A percentile compares a stretch with the other conserved stretches of the same genome.
Evolutionary conservation across 1,139 yeast genomes (phyloP).

Genomic region (Candida gigantensis): DNA sequence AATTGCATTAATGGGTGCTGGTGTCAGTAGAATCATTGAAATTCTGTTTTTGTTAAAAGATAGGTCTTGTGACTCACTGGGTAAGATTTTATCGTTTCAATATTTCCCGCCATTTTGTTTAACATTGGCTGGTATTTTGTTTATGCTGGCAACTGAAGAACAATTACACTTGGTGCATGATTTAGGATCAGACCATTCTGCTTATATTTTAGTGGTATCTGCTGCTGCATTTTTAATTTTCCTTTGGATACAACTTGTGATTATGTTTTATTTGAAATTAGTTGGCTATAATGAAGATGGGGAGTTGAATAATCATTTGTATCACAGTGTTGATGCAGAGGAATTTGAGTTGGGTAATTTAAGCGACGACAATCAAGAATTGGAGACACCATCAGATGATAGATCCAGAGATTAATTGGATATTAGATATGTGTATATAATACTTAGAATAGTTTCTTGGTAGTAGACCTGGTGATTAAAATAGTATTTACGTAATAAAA

Average conservation of each 20-base stretch:
- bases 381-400: conserved; percentile 1
- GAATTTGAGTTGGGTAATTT: conserved; percentile 40
- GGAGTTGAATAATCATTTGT: conserved; percentile 17
- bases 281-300: conserved; percentile 49
- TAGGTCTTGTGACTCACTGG: conserved; percentile 45
- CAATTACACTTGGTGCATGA: conserved; percentile 71
- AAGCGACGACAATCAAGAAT: conserved; percentile 21
- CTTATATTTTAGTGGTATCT: conserved; percentile 72
- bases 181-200: conserved; percentile 80
- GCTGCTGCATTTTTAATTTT: conserved; percentile 75
- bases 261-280: conserved; percentile 59
- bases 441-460: too few relatives aligned
- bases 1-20: conserved; percentile 74
- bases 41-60: conserved; percentile 69
- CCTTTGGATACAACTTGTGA: conserved; percentile 60
- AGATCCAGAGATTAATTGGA: neutral
- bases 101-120: conserved; percentile 81
- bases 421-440: too few relatives aligned
- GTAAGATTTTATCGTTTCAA: conserved; percentile 68
- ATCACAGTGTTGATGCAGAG: conserved; percentile 21
- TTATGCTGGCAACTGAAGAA: conserved; percentile 93
- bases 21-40: conserved; percentile 71
- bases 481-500: too few relatives aligned
- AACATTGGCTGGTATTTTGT: conserved; percentile 73
- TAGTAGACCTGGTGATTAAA: too few relatives aligned